Base-by-base conservation (phyloP, 306 rosid genomes). In the Adenanthera pavonina region DNA sequence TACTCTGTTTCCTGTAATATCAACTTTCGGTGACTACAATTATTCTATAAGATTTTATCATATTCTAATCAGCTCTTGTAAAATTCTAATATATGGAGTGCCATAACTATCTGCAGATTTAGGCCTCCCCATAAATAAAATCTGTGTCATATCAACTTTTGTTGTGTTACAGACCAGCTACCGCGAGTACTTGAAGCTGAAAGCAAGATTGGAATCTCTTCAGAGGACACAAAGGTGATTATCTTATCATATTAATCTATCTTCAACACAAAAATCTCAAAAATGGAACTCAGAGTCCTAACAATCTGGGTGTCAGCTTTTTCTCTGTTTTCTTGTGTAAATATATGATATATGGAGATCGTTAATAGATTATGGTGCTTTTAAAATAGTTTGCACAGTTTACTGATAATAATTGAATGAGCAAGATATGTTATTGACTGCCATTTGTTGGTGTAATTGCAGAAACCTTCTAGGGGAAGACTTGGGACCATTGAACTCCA, bases 401-500 rank as follows among this genome's bases (percentile, higher is more conserved):
- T 25, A 25, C 30, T 25, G 30, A 25, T 41, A 4, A 6, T 4
- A 41, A 41, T 41, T 41, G 46, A 41, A 4, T 41, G 8, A 69
- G 2, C 2, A 52, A 9, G 5, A 48, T 67, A 56, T 52, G 16
- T 14, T 52, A 52, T 52, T 3, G 17, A 0, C 57, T 48, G 17
- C n/a, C 41, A 34, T 73, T 59, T 74, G 53, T 65, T 8, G 6
- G 65, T 57, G 59, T 11, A 16, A 6, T 4, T 84, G 84, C 83
- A 95, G 99, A 84, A 92, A 95, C 79, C 97, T 93, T 80, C 97
- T 95, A 10, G 99, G 99, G 30, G 99, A 95, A 78, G 98, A 95
- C 51, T 86, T 95, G 86, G 98, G 97, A 56, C 99, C 96, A 12
- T 76, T 95, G 76, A 91, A 88, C 84, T 86, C 97, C 65, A 93